These are phyloP conservation scores for Paramyrothecium roridum DNA, from an alignment of 2,329 filamentous ascomycete species.

Conservation along the genomic window DNA sequence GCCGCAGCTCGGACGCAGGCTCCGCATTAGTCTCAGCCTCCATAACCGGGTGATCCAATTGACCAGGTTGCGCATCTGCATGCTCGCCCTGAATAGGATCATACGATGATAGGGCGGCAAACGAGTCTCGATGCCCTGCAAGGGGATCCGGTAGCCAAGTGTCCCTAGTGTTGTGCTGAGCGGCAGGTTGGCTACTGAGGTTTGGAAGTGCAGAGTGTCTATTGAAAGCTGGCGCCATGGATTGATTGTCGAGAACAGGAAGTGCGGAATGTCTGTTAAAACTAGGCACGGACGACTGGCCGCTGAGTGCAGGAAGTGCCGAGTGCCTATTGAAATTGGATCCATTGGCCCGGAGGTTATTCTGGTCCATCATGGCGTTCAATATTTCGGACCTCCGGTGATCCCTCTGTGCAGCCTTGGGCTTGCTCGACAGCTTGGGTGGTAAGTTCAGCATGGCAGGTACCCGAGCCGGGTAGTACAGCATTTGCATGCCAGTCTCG, in stretches of 20 bases:
- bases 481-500: conserved; percentile 73
- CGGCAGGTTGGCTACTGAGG: background rate
- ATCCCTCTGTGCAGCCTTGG: conserved; percentile 61
- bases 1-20: conserved; percentile 20
- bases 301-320: conserved; percentile 13
- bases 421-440: conserved; percentile 75
- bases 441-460: conserved; percentile 92
- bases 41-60: conserved; percentile 3
- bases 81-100: conserved; percentile 11
- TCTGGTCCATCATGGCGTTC: conserved; percentile 47
- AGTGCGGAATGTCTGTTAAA: conserved; percentile 8
- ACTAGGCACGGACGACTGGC: conserved; percentile 8
- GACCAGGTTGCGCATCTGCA: conserved; percentile 11
- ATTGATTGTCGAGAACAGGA: conserved; percentile 4
- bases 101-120: conserved; percentile 26
- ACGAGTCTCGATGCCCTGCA: conserved; percentile 31
- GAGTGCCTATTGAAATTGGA: conserved; percentile 14
- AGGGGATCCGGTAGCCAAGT: conserved; percentile 47
- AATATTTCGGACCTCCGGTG: conserved; percentile 72
- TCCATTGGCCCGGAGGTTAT: background rate
- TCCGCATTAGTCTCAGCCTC: conserved; percentile 13
- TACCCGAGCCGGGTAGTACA: conserved; percentile 93
- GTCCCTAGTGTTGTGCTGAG: conserved; percentile 16
- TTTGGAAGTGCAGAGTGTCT: too few relatives aligned
- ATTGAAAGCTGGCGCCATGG: too few relatives aligned